Percentiles rank a stretch among this genome's conserved stretches.
These are phyloP conservation scores for Vigna reflexopilosa DNA, from an alignment of 306 rosid species.

Conservation along the genomic window DNA sequence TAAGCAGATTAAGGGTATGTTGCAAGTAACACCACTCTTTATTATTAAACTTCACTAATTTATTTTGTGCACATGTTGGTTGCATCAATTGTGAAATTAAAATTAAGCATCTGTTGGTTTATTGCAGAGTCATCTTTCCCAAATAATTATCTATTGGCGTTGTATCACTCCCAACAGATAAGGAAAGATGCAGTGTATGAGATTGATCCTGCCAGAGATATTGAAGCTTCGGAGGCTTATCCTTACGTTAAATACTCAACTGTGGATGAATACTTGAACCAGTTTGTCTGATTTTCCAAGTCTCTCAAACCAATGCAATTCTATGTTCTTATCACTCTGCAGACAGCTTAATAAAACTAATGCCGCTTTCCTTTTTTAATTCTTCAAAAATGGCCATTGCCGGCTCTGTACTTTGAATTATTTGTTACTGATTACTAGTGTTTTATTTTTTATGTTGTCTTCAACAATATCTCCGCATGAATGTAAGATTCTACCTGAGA, in stretches of 20 bases:
- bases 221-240: slow-evolving; percentile 52
- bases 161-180: slow-evolving; percentile 49
- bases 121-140: slow-evolving; percentile 51
- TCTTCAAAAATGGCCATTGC: neutral
- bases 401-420: too few relatives aligned
- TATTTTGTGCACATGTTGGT: neutral
- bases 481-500: neutral
- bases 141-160: slow-evolving; percentile 42
- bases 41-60: neutral
- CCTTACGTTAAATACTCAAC: slow-evolving; percentile 58
- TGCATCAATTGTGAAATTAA: neutral
- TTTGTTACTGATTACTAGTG: too few relatives aligned
- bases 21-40: slow-evolving; percentile 4
- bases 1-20: slow-evolving; percentile 51
- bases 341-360: neutral
- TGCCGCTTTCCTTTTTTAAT: neutral
- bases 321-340: neutral
- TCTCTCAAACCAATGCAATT: neutral
- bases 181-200: slow-evolving; percentile 56
- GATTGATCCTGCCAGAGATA: slow-evolving; percentile 50
- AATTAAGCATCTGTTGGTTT: neutral
- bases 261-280: slow-evolving; percentile 40
- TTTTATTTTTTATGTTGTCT: too few relatives aligned
- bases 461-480: neutral
- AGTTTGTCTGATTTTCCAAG: slow-evolving; percentile 41